A percentile compares a stretch with the other conserved stretches of the same genome.
Evolutionary conservation across 2,329 filamentous ascomycete species (phyloP).

Genomic region (Colletotrichum falcatum): DNA sequence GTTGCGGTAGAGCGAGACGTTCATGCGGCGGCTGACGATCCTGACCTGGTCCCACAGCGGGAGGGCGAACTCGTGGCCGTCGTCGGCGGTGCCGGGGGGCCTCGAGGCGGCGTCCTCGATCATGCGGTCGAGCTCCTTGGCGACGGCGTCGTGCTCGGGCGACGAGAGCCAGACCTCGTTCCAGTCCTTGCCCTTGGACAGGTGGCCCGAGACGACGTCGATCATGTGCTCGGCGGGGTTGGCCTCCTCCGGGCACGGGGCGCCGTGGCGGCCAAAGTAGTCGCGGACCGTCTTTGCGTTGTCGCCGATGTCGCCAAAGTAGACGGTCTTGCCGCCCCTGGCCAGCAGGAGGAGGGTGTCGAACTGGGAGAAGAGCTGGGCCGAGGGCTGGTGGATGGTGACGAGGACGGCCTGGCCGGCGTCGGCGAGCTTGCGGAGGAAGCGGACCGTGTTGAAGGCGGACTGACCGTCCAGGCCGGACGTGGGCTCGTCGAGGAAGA

Average conservation of each 20-base stretch:
- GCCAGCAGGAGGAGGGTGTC: slow-evolving; percentile 74
- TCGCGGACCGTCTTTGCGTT: slow-evolving; percentile 65
- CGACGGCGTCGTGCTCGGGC: slow-evolving; percentile 65
- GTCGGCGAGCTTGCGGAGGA: slow-evolving; percentile 74
- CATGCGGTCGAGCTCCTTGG: slow-evolving; percentile 73
- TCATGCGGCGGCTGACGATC: slow-evolving; percentile 73
- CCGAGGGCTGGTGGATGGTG: slow-evolving; percentile 78
- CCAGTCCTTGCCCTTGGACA: slow-evolving; percentile 68
- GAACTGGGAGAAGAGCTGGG: slow-evolving; percentile 74
- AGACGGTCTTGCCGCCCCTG: slow-evolving; percentile 74
- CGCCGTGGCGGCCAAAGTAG: slow-evolving; percentile 77
- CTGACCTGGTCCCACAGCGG: slow-evolving; percentile 72
- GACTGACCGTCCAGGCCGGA: slow-evolving; percentile 77
- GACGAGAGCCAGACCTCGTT: slow-evolving; percentile 78
- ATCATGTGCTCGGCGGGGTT: slow-evolving; percentile 86
- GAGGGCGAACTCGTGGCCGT: slow-evolving; percentile 78
- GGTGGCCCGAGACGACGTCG: slow-evolving; percentile 63
- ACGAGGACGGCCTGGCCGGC: slow-evolving; percentile 75
- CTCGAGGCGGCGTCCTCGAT: slow-evolving; percentile 65
- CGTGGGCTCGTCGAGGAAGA: slow-evolving; percentile 73
- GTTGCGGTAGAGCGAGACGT: slow-evolving; percentile 73
- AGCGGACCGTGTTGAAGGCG: slow-evolving; percentile 73
- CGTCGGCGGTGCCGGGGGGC: slow-evolving; percentile 55
- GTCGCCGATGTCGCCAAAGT: slow-evolving; percentile 74
- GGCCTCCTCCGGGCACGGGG: slow-evolving; percentile 68